Evolutionary conservation across 2,329 filamentous ascomycete genomes (phyloP).

Genomic region (Diaporthe caulivora): DNA sequence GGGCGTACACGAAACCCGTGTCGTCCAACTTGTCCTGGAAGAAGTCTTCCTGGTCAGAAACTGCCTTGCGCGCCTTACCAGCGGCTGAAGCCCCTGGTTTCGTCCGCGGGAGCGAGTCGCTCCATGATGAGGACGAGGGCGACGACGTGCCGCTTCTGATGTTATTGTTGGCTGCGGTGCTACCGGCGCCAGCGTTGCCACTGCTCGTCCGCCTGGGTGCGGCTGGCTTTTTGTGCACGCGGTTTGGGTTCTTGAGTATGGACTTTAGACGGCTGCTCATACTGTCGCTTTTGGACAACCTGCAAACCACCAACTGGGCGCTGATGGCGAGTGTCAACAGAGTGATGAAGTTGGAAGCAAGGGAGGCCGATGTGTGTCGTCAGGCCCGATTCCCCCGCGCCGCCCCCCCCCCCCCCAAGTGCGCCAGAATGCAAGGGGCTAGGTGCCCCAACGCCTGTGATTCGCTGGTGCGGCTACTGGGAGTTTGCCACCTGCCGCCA

Average conservation of each 20-base stretch:
- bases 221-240: conserved; percentile 42
- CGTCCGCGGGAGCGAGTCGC: conserved; percentile 39
- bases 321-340: conserved; percentile 1
- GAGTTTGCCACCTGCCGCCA: conserved; percentile 15
- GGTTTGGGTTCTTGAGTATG: conserved; percentile 42
- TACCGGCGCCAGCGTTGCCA: neutral
- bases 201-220: conserved; percentile 36
- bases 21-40: conserved; percentile 69
- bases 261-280: conserved; percentile 42
- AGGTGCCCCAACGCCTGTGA: conserved; percentile 16
- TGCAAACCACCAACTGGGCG: neutral
- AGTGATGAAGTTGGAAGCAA: neutral
- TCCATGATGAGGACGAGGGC: conserved; percentile 39
- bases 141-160: conserved; percentile 21
- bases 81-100: conserved; percentile 27
- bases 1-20: conserved; percentile 65
- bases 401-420: too few species aligned
- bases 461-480: neutral
- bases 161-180: neutral
- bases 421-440: conserved; percentile 10
- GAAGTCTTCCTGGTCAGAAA: conserved; percentile 50
- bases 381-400: neutral
- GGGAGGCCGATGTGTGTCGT: neutral
- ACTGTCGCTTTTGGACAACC: neutral
- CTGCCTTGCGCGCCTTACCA: conserved; percentile 36